A percentile compares a stretch with the other conserved stretches of the same genome.
phyloP scores from a whole-genome alignment of 495 filamentous ascomycete genomes.

The Pyrenula aspistea region DNA sequence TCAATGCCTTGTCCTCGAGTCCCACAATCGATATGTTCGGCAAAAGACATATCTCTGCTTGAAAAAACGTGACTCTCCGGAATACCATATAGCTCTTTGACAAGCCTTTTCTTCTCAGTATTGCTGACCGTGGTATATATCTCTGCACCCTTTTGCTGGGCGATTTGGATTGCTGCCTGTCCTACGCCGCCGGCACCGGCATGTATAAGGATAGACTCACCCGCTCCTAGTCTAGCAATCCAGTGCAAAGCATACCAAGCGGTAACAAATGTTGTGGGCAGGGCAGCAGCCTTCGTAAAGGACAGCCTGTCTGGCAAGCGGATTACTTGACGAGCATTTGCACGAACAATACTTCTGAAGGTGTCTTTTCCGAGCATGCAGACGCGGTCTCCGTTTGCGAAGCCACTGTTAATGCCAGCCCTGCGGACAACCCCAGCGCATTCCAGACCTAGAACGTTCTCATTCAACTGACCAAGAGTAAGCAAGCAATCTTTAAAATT shows the following conservation, averaged over 20 bases:
- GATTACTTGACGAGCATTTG: not conserved
- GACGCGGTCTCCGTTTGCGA: constrained; percentile 7
- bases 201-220: constrained; percentile 30
- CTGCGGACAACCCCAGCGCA: constrained; percentile 8
- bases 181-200: constrained; percentile 30
- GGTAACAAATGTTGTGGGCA: constrained; percentile 11
- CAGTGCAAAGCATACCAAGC: constrained; percentile 15
- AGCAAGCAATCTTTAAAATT: constrained; percentile 2
- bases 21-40: not conserved
- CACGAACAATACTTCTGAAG: not conserved
- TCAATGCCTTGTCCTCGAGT: constrained; percentile 7
- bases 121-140: constrained; percentile 18
- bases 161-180: constrained; percentile 24
- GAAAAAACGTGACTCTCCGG: not conserved
- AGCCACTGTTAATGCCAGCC: constrained; percentile 1
- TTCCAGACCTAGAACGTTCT: constrained; percentile 8
- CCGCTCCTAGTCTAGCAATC: constrained; percentile 10
- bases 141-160: constrained; percentile 17
- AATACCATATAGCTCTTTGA: not conserved
- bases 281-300: constrained; percentile 9
- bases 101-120: constrained; percentile 4
- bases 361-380: not conserved
- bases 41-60: not conserved
- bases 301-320: constrained; percentile 6
- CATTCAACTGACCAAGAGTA: not conserved